Percentiles rank a stretch among this genome's conserved stretches.
Evolutionary conservation across 2,329 filamentous ascomycete genomes (phyloP).

Genomic region (Westerdykella aurantiaca): DNA sequence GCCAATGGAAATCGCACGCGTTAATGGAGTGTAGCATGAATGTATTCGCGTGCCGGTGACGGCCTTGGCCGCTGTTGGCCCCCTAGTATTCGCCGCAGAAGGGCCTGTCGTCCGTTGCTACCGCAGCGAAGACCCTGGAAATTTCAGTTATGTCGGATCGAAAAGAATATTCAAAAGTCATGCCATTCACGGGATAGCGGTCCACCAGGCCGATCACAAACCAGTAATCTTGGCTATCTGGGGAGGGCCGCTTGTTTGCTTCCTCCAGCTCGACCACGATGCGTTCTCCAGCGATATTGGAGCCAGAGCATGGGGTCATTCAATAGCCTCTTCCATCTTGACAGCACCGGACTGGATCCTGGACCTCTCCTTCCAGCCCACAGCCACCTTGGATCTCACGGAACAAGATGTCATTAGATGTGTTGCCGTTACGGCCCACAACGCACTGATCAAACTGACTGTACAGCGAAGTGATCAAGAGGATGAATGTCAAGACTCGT

Average conservation of each 20-base stretch:
- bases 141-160: constrained; percentile 19
- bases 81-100: constrained; percentile 40
- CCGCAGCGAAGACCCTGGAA: constrained; percentile 11
- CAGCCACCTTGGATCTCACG: not conserved
- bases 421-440: constrained; percentile 71
- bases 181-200: constrained; percentile 66
- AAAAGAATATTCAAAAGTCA: constrained; percentile 60
- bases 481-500: not conserved
- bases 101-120: constrained; percentile 41
- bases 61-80: constrained; percentile 36
- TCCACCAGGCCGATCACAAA: constrained; percentile 26
- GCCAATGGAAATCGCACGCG: not conserved
- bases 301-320: constrained; percentile 6
- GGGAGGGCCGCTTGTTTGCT: constrained; percentile 46
- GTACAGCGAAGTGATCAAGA: constrained; percentile 9
- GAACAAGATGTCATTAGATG: constrained; percentile 5
- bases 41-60: constrained; percentile 42
- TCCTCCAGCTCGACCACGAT: constrained; percentile 13
- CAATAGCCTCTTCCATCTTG: constrained; percentile 13
- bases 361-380: constrained; percentile 20
- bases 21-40: constrained; percentile 26
- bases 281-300: not conserved
- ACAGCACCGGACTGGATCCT: constrained; percentile 37
- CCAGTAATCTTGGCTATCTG: constrained; percentile 30
- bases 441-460: constrained; percentile 60